Percentiles rank a stretch among this genome's conserved stretches.
phyloP scores from a whole-genome alignment of 331 rosid species.

The Stylosanthes scabra region DNA sequence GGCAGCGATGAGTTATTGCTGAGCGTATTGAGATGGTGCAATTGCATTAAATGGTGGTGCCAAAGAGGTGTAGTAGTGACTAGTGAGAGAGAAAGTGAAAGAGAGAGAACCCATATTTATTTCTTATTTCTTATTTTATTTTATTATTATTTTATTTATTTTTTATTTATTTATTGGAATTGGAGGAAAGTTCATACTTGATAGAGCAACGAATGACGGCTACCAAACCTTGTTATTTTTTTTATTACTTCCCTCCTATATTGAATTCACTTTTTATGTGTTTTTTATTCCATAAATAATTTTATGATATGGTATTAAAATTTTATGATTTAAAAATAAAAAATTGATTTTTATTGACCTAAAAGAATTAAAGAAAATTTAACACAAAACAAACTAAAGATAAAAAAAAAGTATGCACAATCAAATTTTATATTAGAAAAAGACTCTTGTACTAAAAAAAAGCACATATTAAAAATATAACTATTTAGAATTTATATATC shows the following conservation, averaged over 20 bases:
- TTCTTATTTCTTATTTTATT: constrained; percentile 28
- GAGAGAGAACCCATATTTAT: constrained; percentile 36
- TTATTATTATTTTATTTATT: constrained; percentile 17
- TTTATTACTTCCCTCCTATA: neutral
- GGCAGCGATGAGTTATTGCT: constrained; percentile 94
- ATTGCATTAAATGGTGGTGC: constrained; percentile 91
- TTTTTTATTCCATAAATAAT: too few species aligned
- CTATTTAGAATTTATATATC: too few species aligned
- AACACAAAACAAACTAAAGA: too few species aligned
- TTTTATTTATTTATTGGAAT: neutral
- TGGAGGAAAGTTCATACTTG: constrained; percentile 32
- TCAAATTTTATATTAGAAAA: too few species aligned
- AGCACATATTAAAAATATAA: too few species aligned
- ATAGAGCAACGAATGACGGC: constrained; percentile 71
- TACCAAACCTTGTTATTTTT: constrained; percentile 50
- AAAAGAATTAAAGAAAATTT: too few species aligned
- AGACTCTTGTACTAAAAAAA: too few species aligned
- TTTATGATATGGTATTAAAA: too few species aligned
- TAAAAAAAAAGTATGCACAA: too few species aligned
- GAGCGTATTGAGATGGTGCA: constrained; percentile 98
- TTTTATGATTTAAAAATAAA: too few species aligned
- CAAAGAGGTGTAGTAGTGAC: constrained; percentile 73
- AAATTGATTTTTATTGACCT: too few species aligned
- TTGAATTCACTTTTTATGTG: neutral
- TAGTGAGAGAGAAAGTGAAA: constrained; percentile 19